phyloP scores from a whole-genome alignment of 768 basidiomycete genomes.

The Xerocomellus amylosporus region DNA sequence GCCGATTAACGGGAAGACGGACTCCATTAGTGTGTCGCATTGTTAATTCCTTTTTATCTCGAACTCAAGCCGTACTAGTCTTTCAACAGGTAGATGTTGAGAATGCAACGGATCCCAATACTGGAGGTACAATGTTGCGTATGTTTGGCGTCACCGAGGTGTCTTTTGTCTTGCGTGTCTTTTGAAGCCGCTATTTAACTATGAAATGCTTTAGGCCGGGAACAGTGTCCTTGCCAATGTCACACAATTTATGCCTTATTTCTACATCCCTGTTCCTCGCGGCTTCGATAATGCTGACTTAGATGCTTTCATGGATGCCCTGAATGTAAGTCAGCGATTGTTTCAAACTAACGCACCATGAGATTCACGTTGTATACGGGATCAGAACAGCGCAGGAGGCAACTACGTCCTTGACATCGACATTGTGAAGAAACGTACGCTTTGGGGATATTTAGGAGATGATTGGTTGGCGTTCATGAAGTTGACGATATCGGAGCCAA shows the following conservation, averaged over 20 bases:
- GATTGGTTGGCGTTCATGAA: slow-evolving; percentile 80
- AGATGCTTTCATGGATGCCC: slow-evolving; percentile 55
- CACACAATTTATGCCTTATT: slow-evolving; percentile 85
- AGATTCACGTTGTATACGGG: background rate
- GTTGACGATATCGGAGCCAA: slow-evolving; percentile 71
- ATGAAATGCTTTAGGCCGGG: slow-evolving; percentile 51
- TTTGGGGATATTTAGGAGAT: slow-evolving; percentile 91
- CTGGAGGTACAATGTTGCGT: slow-evolving; percentile 48
- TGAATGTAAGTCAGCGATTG: slow-evolving; percentile 61
- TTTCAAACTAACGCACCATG: background rate
- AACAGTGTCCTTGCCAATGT: slow-evolving; percentile 88
- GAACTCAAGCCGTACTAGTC: slow-evolving; percentile 41
- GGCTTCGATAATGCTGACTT: slow-evolving; percentile 75
- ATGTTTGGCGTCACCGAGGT: slow-evolving; percentile 94
- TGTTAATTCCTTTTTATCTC: background rate
- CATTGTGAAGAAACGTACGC: slow-evolving; percentile 60
- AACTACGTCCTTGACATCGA: slow-evolving; percentile 51
- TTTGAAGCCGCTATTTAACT: slow-evolving; percentile 1
- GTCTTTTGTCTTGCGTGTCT: slow-evolving; percentile 6
- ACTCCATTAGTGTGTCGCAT: slow-evolving; percentile 59
- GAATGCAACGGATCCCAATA: slow-evolving; percentile 46
- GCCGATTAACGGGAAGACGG: slow-evolving; percentile 53
- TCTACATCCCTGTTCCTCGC: slow-evolving; percentile 84
- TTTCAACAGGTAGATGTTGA: slow-evolving; percentile 98
- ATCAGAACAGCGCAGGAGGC: slow-evolving; percentile 28